phyloP scores from a whole-genome alignment of 768 basidiomycete genomes.

The Stropharia rugosoannulata region DNA sequence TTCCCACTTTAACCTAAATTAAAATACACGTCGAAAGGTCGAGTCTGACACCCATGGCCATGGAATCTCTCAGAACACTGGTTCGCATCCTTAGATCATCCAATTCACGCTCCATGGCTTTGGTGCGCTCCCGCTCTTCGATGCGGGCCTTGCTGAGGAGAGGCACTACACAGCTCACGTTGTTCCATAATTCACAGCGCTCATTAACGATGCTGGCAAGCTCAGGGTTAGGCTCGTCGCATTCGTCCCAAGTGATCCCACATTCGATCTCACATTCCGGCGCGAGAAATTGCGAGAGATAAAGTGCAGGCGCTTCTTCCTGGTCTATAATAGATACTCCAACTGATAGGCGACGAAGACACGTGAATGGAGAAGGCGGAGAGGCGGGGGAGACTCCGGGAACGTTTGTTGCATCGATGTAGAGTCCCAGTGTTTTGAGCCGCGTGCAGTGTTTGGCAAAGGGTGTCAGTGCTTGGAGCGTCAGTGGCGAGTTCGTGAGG shows the following conservation, averaged over 20 bases:
- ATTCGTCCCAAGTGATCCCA: constrained; percentile 50
- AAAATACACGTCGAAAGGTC: constrained; percentile 15
- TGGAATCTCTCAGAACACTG: constrained; percentile 38
- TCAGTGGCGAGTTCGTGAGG: constrained; percentile 28
- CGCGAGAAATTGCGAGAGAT: constrained; percentile 52
- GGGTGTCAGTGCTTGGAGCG: constrained; percentile 36
- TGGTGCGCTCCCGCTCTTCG: constrained; percentile 41
- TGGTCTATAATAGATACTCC: constrained; percentile 50
- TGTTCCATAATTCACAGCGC: constrained; percentile 37
- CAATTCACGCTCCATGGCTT: constrained; percentile 41
- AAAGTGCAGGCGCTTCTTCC: constrained; percentile 44
- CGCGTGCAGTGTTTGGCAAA: constrained; percentile 40
- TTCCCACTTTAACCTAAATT: constrained; percentile 5
- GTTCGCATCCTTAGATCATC: constrained; percentile 49
- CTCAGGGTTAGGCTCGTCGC: neutral
- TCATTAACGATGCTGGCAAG: constrained; percentile 14
- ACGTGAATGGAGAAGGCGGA: constrained; percentile 23
- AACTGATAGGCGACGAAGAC: constrained; percentile 38
- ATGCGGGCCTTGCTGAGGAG: constrained; percentile 39
- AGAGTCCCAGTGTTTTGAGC: constrained; percentile 40
- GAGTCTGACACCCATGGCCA: constrained; percentile 9
- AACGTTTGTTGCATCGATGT: constrained; percentile 32
- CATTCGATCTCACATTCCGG: constrained; percentile 37
- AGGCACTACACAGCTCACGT: constrained; percentile 41
- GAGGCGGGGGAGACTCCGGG: constrained; percentile 18